Base-by-base conservation (phyloP, 768 basidiomycete species). In the Sporobolomyces phaffii region DNA sequence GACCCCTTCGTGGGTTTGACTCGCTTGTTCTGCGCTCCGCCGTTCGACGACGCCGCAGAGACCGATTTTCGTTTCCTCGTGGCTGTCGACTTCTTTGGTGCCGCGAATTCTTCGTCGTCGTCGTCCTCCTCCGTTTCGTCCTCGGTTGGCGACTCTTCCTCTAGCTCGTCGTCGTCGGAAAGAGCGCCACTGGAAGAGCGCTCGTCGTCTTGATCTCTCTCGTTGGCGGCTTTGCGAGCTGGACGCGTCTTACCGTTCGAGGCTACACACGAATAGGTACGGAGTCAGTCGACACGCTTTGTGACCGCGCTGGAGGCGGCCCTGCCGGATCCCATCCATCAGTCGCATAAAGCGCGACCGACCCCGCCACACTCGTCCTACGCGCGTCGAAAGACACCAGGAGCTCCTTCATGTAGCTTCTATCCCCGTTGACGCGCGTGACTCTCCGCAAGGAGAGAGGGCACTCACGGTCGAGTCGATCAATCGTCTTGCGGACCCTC, bases 181-280 rank as follows among this genome's bases (percentile, higher is more conserved):
- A n/a, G n/a, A n/a, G n/a, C n/a, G n/a, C n/a, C n/a, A n/a, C n/a
- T n/a, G n/a, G n/a, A 28, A 26, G 44, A 36, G 20, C 31, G 2
- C 2, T 11, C 24, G 33, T 72, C 75, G 40, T 74, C 75, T n/a
- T 64, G 48, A 43, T 73, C 75, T 28, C 54, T 54, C 8, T 62
- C 73, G 40, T 75, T 73, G 24, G 60, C 78, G 68, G 82, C 81
- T 76, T 85, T 87, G 62, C 84, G 83, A n/a, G n/a, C n/a, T n/a
- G 34, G 5, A 26, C 54, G 54, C 58, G 80, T n/a, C n/a, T 60
- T 60, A 22, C 24, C n/a, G 44, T 22, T 28, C 1, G 68, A 61
- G 20, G 60, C 63, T 69, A 45, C 26, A 24, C 18, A 31, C 20
- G 15, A 17, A 18, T 13, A 14, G 38, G 38, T 38, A 9, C 38